Percentiles rank a stretch among this genome's conserved stretches.
These are phyloP conservation scores for Mycosphaerella arachidis DNA, from an alignment of 2,329 filamentous ascomycete genomes.

Conservation along the genomic window DNA sequence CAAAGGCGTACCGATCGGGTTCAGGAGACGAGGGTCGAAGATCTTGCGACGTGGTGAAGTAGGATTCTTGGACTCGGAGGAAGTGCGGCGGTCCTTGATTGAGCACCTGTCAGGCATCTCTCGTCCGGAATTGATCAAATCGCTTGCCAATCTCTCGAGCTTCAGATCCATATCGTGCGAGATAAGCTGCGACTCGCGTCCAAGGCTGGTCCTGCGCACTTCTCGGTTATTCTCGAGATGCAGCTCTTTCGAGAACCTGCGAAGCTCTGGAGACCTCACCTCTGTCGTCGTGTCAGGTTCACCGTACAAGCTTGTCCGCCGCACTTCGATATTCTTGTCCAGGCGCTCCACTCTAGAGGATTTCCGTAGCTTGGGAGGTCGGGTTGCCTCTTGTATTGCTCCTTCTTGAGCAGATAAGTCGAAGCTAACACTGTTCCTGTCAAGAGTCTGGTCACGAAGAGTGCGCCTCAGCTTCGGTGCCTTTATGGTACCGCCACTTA, in stretches of 20 bases:
- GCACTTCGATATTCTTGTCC: conserved; percentile 17
- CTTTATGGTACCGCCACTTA: background rate
- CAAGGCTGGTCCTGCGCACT: conserved; percentile 18
- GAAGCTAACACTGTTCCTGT: conserved; percentile 2
- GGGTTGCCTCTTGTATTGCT: background rate
- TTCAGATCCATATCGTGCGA: conserved; percentile 7
- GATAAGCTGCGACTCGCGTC: conserved; percentile 10
- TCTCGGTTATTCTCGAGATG: conserved; percentile 18
- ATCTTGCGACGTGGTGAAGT: conserved; percentile 22
- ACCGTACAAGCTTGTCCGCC: conserved; percentile 14
- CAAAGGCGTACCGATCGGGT: conserved; percentile 24
- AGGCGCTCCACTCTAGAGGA: conserved; percentile 18
- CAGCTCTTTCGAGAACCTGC: conserved; percentile 18
- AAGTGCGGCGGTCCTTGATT: conserved; percentile 10
- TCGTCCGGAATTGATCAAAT: conserved; percentile 2
- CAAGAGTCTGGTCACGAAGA: conserved; percentile 13
- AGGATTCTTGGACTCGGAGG: conserved; percentile 9
- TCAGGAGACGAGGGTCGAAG: conserved; percentile 21
- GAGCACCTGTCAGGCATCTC: background rate
- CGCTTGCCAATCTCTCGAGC: conserved; percentile 7
- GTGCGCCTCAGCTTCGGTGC: conserved; percentile 16
- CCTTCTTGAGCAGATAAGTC: background rate
- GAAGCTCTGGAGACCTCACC: conserved; percentile 8
- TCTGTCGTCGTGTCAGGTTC: conserved; percentile 6
- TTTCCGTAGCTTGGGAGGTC: conserved; percentile 14